Base-by-base conservation (phyloP, 2,329 filamentous ascomycete genomes). In the Nectriaceae sp. region DNA sequence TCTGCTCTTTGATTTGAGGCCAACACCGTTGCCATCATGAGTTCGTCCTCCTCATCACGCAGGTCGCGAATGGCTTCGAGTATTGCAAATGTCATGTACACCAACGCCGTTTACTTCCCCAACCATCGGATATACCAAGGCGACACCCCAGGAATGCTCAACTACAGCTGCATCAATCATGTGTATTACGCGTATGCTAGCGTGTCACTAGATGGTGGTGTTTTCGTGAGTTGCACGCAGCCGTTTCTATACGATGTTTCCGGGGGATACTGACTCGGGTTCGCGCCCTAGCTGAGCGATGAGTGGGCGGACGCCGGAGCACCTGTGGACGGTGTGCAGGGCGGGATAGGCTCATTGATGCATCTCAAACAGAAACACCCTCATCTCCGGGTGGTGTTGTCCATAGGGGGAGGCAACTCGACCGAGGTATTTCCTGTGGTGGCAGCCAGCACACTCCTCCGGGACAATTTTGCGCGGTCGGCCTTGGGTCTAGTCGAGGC, bases 51-150 rank as follows among this genome's bases (percentile, higher is more conserved):
- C 6, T 37, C 72, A 13, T 74, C 74, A 37, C 73, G 71, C 61
- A 77, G 69, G 65, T 69, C 73, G 55, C 74, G 73, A 53, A 71
- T 76, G 57, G 64, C 71, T 36, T 67, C 70, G 31, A 77, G 74
- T 66, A 65, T 71, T 48, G 59, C 66, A 24, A 65, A 66, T 51
- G 73, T 84, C 52, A 80, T 82, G 71, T 80, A 76, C 64, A 82
- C 81, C 62, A 94, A 94, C 68, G 89, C 86, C 19, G 87, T 90
- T 16, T 94, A 93, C 71, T 94, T 90, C 67, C 88, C 88, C n/a
- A 93, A 90, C 69, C 84, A 83, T 72, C 77, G 84, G 49, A 82
- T 90, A 57, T 90, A 91, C 70, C 77, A 79, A 47, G 81, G 85
- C 54, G 83, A 89, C 60, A 87, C 87, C 15, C 89, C 89, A 0